These are phyloP conservation scores for Entomophthora muscae DNA, from an alignment of 371 early-diverging fungal genomes.

Conservation along the genomic window DNA sequence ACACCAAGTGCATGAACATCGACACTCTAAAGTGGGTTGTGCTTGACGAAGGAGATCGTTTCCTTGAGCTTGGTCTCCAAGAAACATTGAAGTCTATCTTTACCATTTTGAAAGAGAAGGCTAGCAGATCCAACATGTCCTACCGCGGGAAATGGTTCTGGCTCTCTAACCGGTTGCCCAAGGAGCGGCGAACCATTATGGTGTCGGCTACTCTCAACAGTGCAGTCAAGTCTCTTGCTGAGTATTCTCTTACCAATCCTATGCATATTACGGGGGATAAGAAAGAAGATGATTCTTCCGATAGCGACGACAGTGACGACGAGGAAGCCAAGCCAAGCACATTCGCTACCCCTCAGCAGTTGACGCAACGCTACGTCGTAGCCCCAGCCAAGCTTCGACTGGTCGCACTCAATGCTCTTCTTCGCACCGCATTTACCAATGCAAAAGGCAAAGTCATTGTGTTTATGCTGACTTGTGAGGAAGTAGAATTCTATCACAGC, in stretches of 20 bases:
- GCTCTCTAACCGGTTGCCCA: conserved; percentile 26
- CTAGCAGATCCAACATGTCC: conserved; percentile 9
- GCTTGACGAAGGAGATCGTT: conserved; percentile 97
- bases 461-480: conserved; percentile 78
- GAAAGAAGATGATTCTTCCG: conserved; percentile 5
- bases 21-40: conserved; percentile 73
- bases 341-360: conserved; percentile 47
- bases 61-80: conserved; percentile 93
- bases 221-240: conserved; percentile 67
- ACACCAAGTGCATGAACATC: conserved; percentile 61
- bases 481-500: conserved; percentile 81
- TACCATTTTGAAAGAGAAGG: conserved; percentile 37
- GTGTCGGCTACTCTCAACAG: conserved; percentile 85
- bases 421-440: conserved; percentile 27
- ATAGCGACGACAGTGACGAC: conserved; percentile 11
- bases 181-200: conserved; percentile 59
- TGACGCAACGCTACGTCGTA: conserved; percentile 63
- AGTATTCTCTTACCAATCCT: conserved; percentile 52
- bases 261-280: conserved; percentile 28
- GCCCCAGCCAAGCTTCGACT: conserved; percentile 82
- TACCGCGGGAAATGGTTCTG: conserved; percentile 8
- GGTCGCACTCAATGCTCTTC: conserved; percentile 55
- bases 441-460: conserved; percentile 52
- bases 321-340: conserved; percentile 16
- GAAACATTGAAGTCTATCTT: conserved; percentile 76